phyloP scores from a whole-genome alignment of 108 stramenopile genomes.

The Schizochytrium sp. region DNA sequence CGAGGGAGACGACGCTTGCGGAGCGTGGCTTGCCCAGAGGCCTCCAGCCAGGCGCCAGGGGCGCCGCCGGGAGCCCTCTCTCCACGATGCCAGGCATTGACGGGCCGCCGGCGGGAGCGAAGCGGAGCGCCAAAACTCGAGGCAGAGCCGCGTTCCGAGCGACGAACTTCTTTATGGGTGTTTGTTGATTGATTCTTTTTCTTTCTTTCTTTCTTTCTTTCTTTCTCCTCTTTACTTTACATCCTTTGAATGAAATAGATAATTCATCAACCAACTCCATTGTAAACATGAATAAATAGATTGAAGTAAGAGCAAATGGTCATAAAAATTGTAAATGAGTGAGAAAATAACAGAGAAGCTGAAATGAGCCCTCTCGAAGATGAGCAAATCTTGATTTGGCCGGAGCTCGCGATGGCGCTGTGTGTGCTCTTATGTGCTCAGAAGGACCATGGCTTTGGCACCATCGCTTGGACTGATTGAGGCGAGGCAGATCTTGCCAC shows the following conservation, averaged over 20 bases:
- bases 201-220: not conserved
- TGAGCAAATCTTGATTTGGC: too few species aligned
- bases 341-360: too few species aligned
- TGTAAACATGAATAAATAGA: not conserved
- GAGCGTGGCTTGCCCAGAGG: too few species aligned
- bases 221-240: not conserved
- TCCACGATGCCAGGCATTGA: too few species aligned
- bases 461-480: not conserved
- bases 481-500: not conserved
- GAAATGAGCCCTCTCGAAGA: too few species aligned
- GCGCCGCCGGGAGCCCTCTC: too few species aligned
- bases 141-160: slow-evolving; percentile 16
- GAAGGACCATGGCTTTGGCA: not conserved
- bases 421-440: not conserved
- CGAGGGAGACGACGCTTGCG: too few species aligned
- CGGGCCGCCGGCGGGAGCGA: not conserved
- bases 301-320: too few species aligned
- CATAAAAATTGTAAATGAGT: too few species aligned
- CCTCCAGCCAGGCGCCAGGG: too few species aligned
- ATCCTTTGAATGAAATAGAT: not conserved
- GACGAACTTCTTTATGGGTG: not conserved
- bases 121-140: not conserved
- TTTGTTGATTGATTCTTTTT: not conserved
- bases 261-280: not conserved
- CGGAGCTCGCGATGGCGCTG: too few species aligned